Percentiles rank a stretch among this genome's conserved stretches.
Conservation (phyloP, 257 asterid genomes). For the Dorcoceras hygrometricum region DNA sequence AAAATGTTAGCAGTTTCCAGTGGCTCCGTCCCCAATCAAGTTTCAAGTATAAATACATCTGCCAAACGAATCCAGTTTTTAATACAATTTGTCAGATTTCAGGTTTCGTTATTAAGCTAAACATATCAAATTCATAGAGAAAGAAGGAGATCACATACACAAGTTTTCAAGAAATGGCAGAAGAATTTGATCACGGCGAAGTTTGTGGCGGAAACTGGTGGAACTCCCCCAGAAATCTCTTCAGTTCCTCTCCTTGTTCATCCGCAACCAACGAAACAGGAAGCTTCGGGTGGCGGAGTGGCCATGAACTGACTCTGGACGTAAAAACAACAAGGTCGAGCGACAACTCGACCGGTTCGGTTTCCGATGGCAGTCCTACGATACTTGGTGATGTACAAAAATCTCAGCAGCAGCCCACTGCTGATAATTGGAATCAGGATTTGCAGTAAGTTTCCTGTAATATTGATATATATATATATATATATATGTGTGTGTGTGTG, state of each 20-base stretch:
- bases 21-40: not conserved
- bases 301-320: conserved; percentile 26
- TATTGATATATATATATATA: not conserved
- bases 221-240: conserved; percentile 50
- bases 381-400: conserved; percentile 26
- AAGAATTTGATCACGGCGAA: conserved; percentile 48
- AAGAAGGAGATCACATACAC: too few relatives aligned
- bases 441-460: conserved; percentile 45
- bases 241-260: conserved; percentile 53
- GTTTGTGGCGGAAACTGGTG: conserved; percentile 69
- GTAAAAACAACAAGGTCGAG: conserved; percentile 33
- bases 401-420: conserved; percentile 20
- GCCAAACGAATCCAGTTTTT: not conserved
- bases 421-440: conserved; percentile 42
- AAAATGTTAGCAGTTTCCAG: too few relatives aligned
- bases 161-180: conserved; percentile 38
- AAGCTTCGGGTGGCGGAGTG: conserved; percentile 46
- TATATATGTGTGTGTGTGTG: too few relatives aligned
- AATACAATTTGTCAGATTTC: not conserved
- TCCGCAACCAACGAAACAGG: conserved; percentile 38
- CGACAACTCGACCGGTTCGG: conserved; percentile 45
- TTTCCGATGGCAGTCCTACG: conserved; percentile 42
- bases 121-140: not conserved
- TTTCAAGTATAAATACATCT: too few relatives aligned
- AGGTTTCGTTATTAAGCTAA: not conserved